Conservation (phyloP, 2,329 filamentous ascomycete genomes). For the Dactylellina parvicollis region DNA sequence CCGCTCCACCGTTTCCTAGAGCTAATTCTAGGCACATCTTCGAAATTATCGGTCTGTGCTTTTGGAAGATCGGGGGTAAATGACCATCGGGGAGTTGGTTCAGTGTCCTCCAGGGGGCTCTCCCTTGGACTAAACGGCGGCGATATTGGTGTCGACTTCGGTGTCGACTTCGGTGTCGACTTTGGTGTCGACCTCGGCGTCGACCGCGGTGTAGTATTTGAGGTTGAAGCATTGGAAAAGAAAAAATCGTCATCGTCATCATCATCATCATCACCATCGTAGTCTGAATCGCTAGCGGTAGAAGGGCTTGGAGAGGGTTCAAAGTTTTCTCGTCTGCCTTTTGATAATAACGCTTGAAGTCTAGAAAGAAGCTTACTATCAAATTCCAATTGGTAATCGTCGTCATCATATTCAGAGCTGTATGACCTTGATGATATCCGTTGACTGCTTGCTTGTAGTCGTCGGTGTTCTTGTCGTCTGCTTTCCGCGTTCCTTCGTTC, state of each 20-base stretch:
- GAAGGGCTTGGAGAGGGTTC: too few species aligned
- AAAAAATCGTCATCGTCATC: too few species aligned
- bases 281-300: not conserved
- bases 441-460: not conserved
- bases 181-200: not conserved
- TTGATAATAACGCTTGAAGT: too few species aligned
- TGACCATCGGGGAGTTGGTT: not conserved
- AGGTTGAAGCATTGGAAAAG: not conserved
- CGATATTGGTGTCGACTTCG: not conserved
- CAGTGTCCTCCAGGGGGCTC: not conserved
- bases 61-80: not conserved
- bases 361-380: too few species aligned
- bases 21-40: not conserved
- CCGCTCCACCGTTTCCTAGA: constrained; percentile 27
- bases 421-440: too few species aligned
- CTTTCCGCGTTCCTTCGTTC: not conserved
- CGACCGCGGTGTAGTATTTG: not conserved
- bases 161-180: not conserved
- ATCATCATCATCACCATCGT: not conserved
- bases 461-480: not conserved
- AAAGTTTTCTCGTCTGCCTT: too few species aligned
- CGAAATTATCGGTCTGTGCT: not conserved
- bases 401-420: too few species aligned
- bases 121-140: not conserved
- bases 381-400: too few species aligned